Evolutionary conservation across 345 rosid species (phyloP).

Genomic region (Aurinia saxatilis): DNA sequence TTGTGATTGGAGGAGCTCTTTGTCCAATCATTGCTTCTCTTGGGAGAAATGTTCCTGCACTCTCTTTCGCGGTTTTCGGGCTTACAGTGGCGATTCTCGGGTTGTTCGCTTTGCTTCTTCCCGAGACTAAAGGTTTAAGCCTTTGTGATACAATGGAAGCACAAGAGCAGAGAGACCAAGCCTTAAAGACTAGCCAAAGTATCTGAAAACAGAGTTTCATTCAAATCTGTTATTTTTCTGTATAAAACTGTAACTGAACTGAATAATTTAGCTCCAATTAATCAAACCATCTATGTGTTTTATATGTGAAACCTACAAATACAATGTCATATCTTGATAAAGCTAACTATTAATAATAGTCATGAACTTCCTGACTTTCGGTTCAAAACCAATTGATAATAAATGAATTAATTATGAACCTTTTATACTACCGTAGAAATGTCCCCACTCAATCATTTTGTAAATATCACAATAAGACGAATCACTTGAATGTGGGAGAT

Average conservation of each 20-base stretch:
- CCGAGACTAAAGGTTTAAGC: constrained; percentile 29
- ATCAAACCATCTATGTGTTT: too few relatives aligned
- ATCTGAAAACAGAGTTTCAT: background rate
- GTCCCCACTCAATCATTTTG: too few relatives aligned
- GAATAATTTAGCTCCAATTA: background rate
- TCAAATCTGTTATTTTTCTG: background rate
- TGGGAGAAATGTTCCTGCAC: constrained; percentile 9
- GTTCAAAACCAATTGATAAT: too few relatives aligned
- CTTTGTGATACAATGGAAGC: constrained; percentile 38
- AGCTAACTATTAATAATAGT: too few relatives aligned
- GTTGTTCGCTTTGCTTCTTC: constrained; percentile 23
- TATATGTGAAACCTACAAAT: too few relatives aligned
- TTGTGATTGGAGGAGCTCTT: constrained; percentile 27
- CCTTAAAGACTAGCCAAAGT: background rate
- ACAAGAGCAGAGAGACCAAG: constrained; percentile 28
- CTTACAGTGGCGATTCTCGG: constrained; percentile 16
- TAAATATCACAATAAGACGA: too few relatives aligned
- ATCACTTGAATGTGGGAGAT: too few relatives aligned
- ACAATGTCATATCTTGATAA: background rate
- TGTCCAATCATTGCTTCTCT: constrained; percentile 30
- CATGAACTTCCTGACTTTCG: too few relatives aligned
- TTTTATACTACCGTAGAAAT: too few relatives aligned
- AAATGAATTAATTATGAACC: too few relatives aligned
- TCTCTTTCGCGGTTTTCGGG: constrained; percentile 36
- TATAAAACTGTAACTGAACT: background rate